Percentiles rank a stretch among this genome's conserved stretches.
phyloP scores from a whole-genome alignment of 176 grass and related monocot genomes.

The Ensete glaucum region DNA sequence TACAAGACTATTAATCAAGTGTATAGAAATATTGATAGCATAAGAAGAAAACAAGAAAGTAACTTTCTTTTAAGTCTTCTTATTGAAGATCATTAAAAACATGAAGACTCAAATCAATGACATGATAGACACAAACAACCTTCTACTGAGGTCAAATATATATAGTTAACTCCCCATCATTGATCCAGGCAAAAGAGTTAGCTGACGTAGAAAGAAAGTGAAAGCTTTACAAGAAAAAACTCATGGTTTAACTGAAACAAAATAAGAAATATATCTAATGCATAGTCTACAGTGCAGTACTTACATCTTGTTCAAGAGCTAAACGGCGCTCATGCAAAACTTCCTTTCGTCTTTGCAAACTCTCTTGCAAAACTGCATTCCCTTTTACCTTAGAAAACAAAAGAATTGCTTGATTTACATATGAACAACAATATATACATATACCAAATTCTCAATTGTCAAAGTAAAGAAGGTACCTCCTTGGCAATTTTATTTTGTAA shows the following conservation, averaged over 20 bases:
- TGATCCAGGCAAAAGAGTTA: background rate
- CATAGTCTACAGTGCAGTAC: constrained; percentile 15
- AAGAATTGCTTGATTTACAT: background rate
- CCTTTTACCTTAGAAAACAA: constrained; percentile 59
- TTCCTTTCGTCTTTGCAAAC: constrained; percentile 60
- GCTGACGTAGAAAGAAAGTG: background rate
- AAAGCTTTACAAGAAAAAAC: background rate
- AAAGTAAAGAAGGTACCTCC: constrained; percentile 39
- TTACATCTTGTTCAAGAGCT: constrained; percentile 92
- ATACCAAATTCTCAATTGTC: background rate
- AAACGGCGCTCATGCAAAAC: constrained; percentile 50
- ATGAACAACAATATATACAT: background rate
- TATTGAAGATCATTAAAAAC: no score
- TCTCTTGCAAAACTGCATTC: constrained; percentile 63
- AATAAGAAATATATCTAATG: constrained; percentile 10
- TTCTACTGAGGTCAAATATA: no score
- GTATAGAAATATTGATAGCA: no score
- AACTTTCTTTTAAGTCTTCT: no score
- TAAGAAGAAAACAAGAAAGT: no score
- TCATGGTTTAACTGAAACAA: background rate
- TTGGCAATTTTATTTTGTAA: constrained; percentile 82
- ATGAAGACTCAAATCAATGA: no score
- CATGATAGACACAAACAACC: no score
- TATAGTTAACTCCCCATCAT: background rate
- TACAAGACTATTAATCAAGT: no score